phyloP scores from a whole-genome alignment of 176 grass and related monocot genomes.

The Bolboschoenus planiculmis region DNA sequence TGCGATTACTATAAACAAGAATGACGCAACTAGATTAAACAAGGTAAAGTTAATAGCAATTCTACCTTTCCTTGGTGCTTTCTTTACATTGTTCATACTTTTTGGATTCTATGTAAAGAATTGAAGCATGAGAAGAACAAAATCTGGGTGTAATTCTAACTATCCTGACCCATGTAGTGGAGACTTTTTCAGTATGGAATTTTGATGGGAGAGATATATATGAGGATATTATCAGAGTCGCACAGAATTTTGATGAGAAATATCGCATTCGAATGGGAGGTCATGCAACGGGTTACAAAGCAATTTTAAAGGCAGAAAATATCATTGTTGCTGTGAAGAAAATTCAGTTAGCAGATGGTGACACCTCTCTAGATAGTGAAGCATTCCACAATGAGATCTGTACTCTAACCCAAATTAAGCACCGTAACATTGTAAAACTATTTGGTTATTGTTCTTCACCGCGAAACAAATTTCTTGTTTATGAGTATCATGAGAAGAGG shows the following conservation, averaged over 20 bases:
- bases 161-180: not conserved
- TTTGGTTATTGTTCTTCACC: conserved; percentile 22
- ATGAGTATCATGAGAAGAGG: conserved; percentile 10
- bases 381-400: conserved; percentile 15
- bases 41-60: not conserved
- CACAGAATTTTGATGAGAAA: conserved; percentile 6
- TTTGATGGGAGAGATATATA: conserved; percentile 18
- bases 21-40: not conserved
- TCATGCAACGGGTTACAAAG: conserved; percentile 22
- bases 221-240: conserved; percentile 12
- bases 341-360: not conserved
- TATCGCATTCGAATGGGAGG: conserved; percentile 9
- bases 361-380: not conserved
- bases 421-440: conserved; percentile 23
- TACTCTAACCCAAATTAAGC: conserved; percentile 6
- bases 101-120: not conserved
- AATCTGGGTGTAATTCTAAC: not conserved
- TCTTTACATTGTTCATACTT: not conserved
- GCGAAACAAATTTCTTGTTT: conserved; percentile 22
- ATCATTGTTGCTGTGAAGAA: conserved; percentile 21
- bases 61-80: not conserved
- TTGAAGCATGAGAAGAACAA: not conserved
- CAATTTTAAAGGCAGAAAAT: not conserved
- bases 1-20: not conserved
- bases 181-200: conserved; percentile 12